Percentiles rank a stretch among this genome's conserved stretches.
These are phyloP conservation scores for Gaeumannomyces sp. DNA, from an alignment of 2,329 filamentous ascomycete genomes.

Conservation along the genomic window DNA sequence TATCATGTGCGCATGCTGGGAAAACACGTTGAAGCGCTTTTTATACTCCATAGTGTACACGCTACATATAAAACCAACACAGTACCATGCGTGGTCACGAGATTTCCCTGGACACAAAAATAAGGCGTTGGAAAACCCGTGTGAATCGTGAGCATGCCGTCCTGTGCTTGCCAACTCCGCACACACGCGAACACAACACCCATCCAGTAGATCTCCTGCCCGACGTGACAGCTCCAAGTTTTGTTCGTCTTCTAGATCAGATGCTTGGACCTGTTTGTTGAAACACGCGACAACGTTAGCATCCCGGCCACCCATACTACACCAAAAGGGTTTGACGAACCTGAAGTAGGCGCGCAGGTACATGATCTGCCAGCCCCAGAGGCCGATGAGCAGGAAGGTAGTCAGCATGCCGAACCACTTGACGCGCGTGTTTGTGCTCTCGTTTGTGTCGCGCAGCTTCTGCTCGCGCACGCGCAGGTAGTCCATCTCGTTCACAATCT, in stretches of 20 bases:
- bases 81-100: no score
- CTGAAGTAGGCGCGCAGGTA: conserved; percentile 97
- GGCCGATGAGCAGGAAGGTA: conserved; percentile 79
- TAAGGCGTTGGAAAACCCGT: no score
- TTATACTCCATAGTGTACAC: conserved; percentile 5
- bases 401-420: conserved; percentile 98
- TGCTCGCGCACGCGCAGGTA: conserved; percentile 87
- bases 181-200: neutral
- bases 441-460: conserved; percentile 95
- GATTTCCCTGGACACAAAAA: no score
- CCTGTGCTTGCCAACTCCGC: neutral
- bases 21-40: neutral
- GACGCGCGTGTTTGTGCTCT: conserved; percentile 97
- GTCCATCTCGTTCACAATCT: conserved; percentile 93
- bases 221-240: conserved; percentile 18
- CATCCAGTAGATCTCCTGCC: conserved; percentile 5
- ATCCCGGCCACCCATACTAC: neutral
- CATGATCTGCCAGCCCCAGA: conserved; percentile 96
- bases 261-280: conserved; percentile 55
- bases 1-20: no score
- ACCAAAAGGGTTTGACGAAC: conserved; percentile 28
- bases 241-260: conserved; percentile 42
- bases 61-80: neutral
- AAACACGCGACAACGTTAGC: conserved; percentile 10
- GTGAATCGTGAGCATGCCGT: no score